These are phyloP conservation scores for Penicillium taxi DNA, from an alignment of 495 filamentous ascomycete species.

Conservation along the genomic window DNA sequence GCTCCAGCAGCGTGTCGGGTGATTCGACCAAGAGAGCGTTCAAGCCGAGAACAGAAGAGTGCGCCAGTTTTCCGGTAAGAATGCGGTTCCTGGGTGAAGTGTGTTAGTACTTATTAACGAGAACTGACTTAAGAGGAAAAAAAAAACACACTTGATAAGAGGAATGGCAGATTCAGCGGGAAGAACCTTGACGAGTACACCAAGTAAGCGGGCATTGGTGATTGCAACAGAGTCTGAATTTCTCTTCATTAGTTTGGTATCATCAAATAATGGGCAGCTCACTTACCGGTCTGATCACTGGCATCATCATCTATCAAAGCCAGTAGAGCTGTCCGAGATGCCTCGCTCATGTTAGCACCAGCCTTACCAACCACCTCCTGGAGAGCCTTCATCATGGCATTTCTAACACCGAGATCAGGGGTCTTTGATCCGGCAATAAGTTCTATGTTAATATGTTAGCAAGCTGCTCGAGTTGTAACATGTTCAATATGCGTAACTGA, in stretches of 20 bases:
- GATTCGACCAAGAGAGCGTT: slow-evolving; percentile 83
- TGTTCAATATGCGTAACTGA: not conserved
- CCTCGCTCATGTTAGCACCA: slow-evolving; percentile 87
- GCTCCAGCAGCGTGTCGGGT: slow-evolving; percentile 55
- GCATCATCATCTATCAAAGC: slow-evolving; percentile 78
- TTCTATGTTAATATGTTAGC: slow-evolving; percentile 35
- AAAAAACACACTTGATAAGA: slow-evolving; percentile 57
- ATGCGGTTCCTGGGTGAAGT: slow-evolving; percentile 52
- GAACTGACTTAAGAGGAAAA: not conserved
- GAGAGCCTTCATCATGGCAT: slow-evolving; percentile 94
- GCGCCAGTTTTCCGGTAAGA: slow-evolving; percentile 60
- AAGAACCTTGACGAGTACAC: slow-evolving; percentile 78
- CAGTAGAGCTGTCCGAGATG: slow-evolving; percentile 71
- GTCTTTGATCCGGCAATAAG: slow-evolving; percentile 92
- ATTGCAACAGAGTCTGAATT: slow-evolving; percentile 62
- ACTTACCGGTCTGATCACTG: slow-evolving; percentile 59
- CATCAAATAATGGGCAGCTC: not conserved
- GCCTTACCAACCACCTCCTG: slow-evolving; percentile 96
- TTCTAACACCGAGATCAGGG: slow-evolving; percentile 76
- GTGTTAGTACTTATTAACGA: slow-evolving; percentile 7
- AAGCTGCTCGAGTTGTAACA: not conserved
- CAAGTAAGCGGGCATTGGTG: slow-evolving; percentile 81
- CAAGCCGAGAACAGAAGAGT: slow-evolving; percentile 66
- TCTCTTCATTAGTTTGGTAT: slow-evolving; percentile 1
- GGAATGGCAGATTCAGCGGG: slow-evolving; percentile 53